phyloP scores from a whole-genome alignment of 2,329 filamentous ascomycete genomes.

The Lachnellula arida region DNA sequence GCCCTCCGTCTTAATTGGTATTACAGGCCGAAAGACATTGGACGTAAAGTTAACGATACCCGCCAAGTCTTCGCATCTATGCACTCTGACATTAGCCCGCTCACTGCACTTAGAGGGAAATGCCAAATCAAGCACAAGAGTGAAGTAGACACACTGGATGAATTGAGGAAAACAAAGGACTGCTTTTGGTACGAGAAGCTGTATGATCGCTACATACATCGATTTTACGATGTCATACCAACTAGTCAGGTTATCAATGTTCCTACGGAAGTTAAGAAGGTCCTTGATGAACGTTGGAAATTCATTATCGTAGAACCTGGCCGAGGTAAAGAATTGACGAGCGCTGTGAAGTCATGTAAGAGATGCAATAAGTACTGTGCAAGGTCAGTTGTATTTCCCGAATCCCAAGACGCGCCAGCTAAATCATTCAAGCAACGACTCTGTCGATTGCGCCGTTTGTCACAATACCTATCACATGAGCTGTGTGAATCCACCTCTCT shows the following conservation, averaged over 20 bases:
- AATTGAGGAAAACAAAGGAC: conserved; percentile 79
- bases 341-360: conserved; percentile 94
- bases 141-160: conserved; percentile 77
- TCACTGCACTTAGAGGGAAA: conserved; percentile 89
- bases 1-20: conserved; percentile 96
- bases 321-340: conserved; percentile 90
- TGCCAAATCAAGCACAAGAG: conserved; percentile 85
- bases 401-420: neutral
- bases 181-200: conserved; percentile 97
- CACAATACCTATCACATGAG: conserved; percentile 97
- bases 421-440: conserved; percentile 65
- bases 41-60: conserved; percentile 84
- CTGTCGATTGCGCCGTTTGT: conserved; percentile 95
- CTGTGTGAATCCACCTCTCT: conserved; percentile 84
- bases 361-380: conserved; percentile 88
- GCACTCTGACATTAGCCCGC: conserved; percentile 94
- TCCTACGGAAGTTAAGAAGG: conserved; percentile 88
- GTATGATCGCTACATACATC: conserved; percentile 96
- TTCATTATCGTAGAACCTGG: conserved; percentile 93
- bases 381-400: conserved; percentile 55
- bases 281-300: conserved; percentile 93
- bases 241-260: conserved; percentile 93
- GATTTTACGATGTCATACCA: conserved; percentile 95
- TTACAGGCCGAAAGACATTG: conserved; percentile 93
- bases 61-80: conserved; percentile 92